Evolutionary conservation across 169 alveolate genomes (phyloP).

Genomic region (Plasmodium yoelii): DNA sequence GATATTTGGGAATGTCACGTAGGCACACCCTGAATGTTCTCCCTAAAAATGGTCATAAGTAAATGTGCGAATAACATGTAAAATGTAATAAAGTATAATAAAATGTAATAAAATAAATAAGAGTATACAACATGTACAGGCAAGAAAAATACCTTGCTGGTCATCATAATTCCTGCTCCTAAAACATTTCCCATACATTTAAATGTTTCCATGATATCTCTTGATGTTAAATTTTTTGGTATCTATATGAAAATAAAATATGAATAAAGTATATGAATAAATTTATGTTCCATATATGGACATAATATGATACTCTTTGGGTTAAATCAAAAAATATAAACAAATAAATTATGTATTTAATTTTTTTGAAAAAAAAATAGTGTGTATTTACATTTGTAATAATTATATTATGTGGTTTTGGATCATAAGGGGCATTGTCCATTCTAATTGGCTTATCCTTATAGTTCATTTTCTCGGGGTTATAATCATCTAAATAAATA

Average conservation of each 20-base stretch:
- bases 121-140: not conserved
- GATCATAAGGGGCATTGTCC: slow-evolving; percentile 16
- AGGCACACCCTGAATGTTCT: slow-evolving; percentile 70
- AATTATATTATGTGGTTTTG: slow-evolving; percentile 64
- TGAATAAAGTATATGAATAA: not conserved
- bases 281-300: not conserved
- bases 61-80: not conserved
- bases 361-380: too few relatives aligned
- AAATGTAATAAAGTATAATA: slow-evolving; percentile 11
- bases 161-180: slow-evolving; percentile 66
- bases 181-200: slow-evolving; percentile 58
- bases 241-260: slow-evolving; percentile 17
- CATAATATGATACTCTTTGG: too few relatives aligned
- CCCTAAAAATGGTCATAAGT: slow-evolving; percentile 14
- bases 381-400: slow-evolving; percentile 47
- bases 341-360: too few relatives aligned
- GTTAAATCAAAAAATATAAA: too few relatives aligned
- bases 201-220: slow-evolving; percentile 61
- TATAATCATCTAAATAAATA: slow-evolving; percentile 26
- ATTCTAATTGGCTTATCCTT: slow-evolving; percentile 35
- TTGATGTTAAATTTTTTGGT: slow-evolving; percentile 48
- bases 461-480: slow-evolving; percentile 38
- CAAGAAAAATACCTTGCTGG: slow-evolving; percentile 54
- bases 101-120: slow-evolving; percentile 17
- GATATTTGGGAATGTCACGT: slow-evolving; percentile 50